A percentile compares a stretch with the other conserved stretches of the same genome.
These are phyloP conservation scores for Delonix regia DNA, from an alignment of 306 rosid genomes.

Conservation along the genomic window DNA sequence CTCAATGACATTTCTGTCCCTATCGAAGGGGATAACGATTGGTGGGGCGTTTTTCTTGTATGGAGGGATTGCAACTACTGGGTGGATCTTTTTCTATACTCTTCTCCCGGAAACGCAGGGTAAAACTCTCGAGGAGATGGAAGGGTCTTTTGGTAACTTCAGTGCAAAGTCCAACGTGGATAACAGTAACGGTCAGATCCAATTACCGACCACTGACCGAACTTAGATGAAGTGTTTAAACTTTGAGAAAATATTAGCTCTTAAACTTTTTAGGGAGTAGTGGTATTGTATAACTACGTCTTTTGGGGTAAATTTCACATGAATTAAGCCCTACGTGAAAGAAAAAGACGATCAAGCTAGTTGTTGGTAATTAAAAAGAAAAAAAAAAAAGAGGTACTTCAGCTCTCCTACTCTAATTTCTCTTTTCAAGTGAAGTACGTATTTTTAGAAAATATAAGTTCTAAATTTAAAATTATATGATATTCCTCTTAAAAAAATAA, in stretches of 20 bases:
- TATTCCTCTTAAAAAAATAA: too few relatives aligned
- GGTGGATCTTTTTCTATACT: conserved; percentile 59
- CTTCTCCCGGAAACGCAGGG: conserved; percentile 83
- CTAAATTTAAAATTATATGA: too few relatives aligned
- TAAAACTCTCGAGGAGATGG: conserved; percentile 75
- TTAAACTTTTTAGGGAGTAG: too few relatives aligned
- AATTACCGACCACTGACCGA: conserved; percentile 35
- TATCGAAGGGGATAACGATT: conserved; percentile 49
- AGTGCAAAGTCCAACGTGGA: conserved; percentile 19
- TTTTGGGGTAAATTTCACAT: not conserved
- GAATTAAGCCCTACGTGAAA: too few relatives aligned
- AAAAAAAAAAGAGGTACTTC: too few relatives aligned
- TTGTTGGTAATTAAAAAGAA: too few relatives aligned
- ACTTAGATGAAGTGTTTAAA: conserved; percentile 8
- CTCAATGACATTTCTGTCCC: conserved; percentile 75
- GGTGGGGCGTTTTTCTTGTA: conserved; percentile 84
- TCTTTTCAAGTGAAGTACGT: too few relatives aligned
- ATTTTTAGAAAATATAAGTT: too few relatives aligned
- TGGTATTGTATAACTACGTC: not conserved
- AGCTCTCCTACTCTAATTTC: too few relatives aligned
- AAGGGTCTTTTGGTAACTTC: conserved; percentile 70
- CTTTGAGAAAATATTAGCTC: too few relatives aligned
- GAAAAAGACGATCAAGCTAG: too few relatives aligned
- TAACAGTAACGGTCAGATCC: conserved; percentile 34
- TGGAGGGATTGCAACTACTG: conserved; percentile 44